Evolutionary conservation across 1,284 basidiomycete genomes (phyloP).

Genomic region (Coniferiporia sulphurascens): DNA sequence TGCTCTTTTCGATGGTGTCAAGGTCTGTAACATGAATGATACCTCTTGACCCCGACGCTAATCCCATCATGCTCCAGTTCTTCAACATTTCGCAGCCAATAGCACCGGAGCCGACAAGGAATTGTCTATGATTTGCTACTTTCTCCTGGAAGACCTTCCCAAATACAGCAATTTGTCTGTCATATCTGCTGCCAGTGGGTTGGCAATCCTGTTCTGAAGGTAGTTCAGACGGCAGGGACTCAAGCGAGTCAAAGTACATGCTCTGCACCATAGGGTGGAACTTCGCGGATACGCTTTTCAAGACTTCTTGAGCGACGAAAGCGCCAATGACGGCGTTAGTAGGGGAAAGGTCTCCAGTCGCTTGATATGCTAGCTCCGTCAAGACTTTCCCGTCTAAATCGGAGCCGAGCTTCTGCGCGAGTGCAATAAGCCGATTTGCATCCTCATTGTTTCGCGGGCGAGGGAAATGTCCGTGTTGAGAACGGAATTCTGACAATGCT

Average conservation of each 20-base stretch:
- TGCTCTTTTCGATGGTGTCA: constrained; percentile 99
- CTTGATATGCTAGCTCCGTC: constrained; percentile 88
- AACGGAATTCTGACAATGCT: constrained; percentile 81
- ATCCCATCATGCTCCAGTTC: constrained; percentile 99
- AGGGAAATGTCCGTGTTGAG: constrained; percentile 69
- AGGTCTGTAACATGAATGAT: constrained; percentile 94
- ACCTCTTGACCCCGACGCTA: constrained; percentile 80
- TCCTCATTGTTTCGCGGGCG: constrained; percentile 83
- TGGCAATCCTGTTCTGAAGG: constrained; percentile 87
- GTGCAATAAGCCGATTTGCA: constrained; percentile 62
- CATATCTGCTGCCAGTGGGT: constrained; percentile 83
- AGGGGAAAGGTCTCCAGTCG: constrained; percentile 89
- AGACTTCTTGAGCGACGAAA: constrained; percentile 96
- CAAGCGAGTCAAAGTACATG: constrained; percentile 97
- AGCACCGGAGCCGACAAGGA: constrained; percentile 96
- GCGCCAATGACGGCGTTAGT: constrained; percentile 94
- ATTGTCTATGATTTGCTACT: constrained; percentile 88
- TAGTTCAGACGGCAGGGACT: constrained; percentile 76
- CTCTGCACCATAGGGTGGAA: constrained; percentile 97
- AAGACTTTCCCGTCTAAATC: constrained; percentile 81
- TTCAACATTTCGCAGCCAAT: constrained; percentile 99
- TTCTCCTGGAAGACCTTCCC: constrained; percentile 92
- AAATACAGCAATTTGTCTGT: constrained; percentile 95
- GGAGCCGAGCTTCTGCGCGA: constrained; percentile 77
- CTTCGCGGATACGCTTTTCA: constrained; percentile 97